Conservation (phyloP, 2,329 filamentous ascomycete genomes). For the Ascochyta pisi region DNA sequence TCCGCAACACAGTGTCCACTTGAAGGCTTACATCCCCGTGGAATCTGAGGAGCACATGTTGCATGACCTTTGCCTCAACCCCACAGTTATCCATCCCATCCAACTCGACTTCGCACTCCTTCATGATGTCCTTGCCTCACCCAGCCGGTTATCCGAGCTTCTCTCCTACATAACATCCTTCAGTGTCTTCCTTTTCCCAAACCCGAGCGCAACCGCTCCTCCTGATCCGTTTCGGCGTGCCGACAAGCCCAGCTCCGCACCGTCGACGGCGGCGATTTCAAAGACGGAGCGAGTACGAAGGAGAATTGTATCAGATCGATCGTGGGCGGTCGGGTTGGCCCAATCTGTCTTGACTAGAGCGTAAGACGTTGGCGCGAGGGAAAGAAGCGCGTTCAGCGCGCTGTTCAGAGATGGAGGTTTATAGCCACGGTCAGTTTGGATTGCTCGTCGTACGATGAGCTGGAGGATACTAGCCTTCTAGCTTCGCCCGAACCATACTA, state of each 20-base stretch:
- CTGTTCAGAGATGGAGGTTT: not conserved
- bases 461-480: not conserved
- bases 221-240: conserved; percentile 14
- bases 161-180: not conserved
- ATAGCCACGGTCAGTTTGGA: not conserved
- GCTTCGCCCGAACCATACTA: not conserved
- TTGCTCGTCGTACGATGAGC: fast-evolving
- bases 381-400: not conserved
- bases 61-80: not conserved
- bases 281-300: conserved; percentile 12
- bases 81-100: not conserved
- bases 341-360: not conserved
- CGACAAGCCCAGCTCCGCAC: conserved; percentile 4
- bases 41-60: conserved; percentile 6
- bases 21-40: not conserved
- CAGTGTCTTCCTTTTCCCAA: not conserved
- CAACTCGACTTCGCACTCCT: too few species aligned
- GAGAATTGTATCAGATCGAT: not conserved
- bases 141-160: too few species aligned
- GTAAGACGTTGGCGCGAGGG: not conserved
- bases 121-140: too few species aligned
- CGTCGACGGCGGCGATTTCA: not conserved
- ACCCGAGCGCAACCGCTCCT: conserved; percentile 15
- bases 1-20: too few species aligned
- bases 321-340: not conserved